Evolutionary conservation across 805 yeast species (phyloP).

Genomic region (Wickerhamomyces tratensis): DNA sequence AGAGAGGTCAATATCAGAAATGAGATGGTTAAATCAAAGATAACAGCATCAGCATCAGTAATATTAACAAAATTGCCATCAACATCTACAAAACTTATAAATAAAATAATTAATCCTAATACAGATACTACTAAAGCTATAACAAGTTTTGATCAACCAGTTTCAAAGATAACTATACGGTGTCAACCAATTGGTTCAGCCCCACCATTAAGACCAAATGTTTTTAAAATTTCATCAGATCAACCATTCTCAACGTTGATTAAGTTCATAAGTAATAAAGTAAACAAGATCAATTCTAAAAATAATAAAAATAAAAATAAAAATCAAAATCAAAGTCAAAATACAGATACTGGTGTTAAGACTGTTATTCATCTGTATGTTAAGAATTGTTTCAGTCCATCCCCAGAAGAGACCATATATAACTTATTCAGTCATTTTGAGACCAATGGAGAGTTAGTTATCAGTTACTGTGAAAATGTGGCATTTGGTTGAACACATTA

Average conservation of each 20-base stretch:
- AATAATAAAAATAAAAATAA: slow-evolving; percentile 3
- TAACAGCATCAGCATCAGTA: slow-evolving; percentile 15
- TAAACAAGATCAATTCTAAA: slow-evolving; percentile 16
- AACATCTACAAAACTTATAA: slow-evolving; percentile 7
- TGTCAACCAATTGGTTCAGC: slow-evolving; percentile 56
- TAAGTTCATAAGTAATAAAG: slow-evolving; percentile 32
- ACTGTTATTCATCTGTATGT: slow-evolving; percentile 28
- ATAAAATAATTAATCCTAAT: slow-evolving; percentile 2
- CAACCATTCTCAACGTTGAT: slow-evolving; percentile 37
- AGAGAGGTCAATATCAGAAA: slow-evolving; percentile 11
- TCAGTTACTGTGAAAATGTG: slow-evolving; percentile 34
- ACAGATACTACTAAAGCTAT: background rate
- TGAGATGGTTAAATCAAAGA: slow-evolving; percentile 10
- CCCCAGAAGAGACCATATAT: slow-evolving; percentile 33
- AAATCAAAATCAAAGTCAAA: too few species aligned
- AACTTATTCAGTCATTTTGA: slow-evolving; percentile 27
- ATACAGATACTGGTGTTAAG: background rate
- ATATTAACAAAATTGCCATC: slow-evolving; percentile 12
- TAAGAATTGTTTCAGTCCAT: slow-evolving; percentile 35
- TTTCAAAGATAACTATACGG: slow-evolving; percentile 29
- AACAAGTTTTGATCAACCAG: too few species aligned
- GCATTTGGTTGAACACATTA: slow-evolving; percentile 31
- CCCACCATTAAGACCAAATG: slow-evolving; percentile 36
- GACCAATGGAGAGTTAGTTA: slow-evolving; percentile 28
- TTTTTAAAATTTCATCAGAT: slow-evolving; percentile 37